A percentile compares a stretch with the other conserved stretches of the same genome.
These are phyloP conservation scores for Parmales sp. DNA, from an alignment of 108 stramenopile genomes.

Conservation along the genomic window DNA sequence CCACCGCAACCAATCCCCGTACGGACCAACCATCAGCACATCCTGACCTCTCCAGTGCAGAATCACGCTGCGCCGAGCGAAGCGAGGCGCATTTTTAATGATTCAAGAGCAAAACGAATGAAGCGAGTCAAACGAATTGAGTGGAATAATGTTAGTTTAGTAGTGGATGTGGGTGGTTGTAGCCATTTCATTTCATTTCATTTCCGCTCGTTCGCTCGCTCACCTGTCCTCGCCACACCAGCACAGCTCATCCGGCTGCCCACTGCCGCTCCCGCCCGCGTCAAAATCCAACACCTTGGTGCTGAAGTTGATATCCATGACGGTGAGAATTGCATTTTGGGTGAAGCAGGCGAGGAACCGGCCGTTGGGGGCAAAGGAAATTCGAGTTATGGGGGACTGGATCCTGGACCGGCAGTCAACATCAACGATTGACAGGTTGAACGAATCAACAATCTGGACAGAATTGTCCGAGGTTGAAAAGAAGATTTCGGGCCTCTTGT, in stretches of 20 bases:
- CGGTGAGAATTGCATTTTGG: conserved; percentile 69
- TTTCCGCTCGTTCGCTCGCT: too few relatives aligned
- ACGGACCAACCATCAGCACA: conserved; percentile 85
- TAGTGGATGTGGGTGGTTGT: too few relatives aligned
- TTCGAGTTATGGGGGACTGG: conserved; percentile 61
- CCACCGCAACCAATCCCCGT: conserved; percentile 88
- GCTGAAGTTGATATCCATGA: conserved; percentile 78
- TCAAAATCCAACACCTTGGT: conserved; percentile 53
- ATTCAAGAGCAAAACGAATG: too few relatives aligned
- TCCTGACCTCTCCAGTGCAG: conserved; percentile 88
- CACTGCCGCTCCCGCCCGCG: neutral
- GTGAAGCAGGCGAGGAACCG: conserved; percentile 87
- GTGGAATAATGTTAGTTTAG: too few relatives aligned
- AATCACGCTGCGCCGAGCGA: too few relatives aligned
- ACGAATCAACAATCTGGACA: conserved; percentile 48
- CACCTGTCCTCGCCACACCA: too few relatives aligned
- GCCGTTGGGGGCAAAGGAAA: conserved; percentile 86
- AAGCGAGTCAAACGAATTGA: too few relatives aligned
- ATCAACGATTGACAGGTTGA: conserved; percentile 48
- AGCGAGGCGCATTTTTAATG: too few relatives aligned
- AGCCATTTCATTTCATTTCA: too few relatives aligned
- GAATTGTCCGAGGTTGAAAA: conserved; percentile 65
- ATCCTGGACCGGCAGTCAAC: conserved; percentile 66
- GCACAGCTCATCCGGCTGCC: conserved; percentile 37
- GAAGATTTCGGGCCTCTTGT: conserved; percentile 62